These are phyloP conservation scores for Neopestalotiopsis sp. DNA, from an alignment of 2,329 filamentous ascomycete genomes.

Conservation along the genomic window DNA sequence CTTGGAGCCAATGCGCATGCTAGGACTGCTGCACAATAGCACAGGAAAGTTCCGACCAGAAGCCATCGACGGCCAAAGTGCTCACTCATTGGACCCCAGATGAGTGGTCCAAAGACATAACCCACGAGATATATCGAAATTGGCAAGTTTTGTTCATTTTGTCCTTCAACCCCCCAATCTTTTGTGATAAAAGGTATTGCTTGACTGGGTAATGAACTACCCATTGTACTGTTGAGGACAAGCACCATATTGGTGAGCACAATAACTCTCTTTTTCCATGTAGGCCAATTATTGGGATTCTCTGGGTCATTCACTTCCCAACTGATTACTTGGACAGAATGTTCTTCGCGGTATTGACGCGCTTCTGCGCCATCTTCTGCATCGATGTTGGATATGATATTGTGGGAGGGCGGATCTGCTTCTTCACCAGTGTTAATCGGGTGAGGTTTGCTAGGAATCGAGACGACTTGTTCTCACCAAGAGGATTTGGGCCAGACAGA, in stretches of 20 bases:
- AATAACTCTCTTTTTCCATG: constrained; percentile 56
- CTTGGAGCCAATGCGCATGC: constrained; percentile 60
- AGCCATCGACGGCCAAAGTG: constrained; percentile 62
- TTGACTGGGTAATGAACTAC: constrained; percentile 67
- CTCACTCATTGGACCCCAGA: constrained; percentile 67
- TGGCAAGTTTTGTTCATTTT: constrained; percentile 54
- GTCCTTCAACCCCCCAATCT: constrained; percentile 60
- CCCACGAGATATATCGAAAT: constrained; percentile 69
- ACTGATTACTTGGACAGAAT: background rate
- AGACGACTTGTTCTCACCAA: background rate
- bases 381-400: background rate
- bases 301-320: background rate
- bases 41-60: constrained; percentile 48
- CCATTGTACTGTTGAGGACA: constrained; percentile 72
- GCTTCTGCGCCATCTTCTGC: background rate
- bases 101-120: constrained; percentile 58
- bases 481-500: background rate
- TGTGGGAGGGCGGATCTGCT: background rate
- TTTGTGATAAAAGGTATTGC: constrained; percentile 61
- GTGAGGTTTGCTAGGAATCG: background rate
- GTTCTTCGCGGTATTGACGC: background rate
- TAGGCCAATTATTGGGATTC: background rate
- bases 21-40: constrained; percentile 59
- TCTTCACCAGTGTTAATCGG: background rate
- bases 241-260: constrained; percentile 59